A percentile compares a stretch with the other conserved stretches of the same genome.
Conservation (phyloP, 352 stramenopile genomes). For the Phytophthora idaei region DNA sequence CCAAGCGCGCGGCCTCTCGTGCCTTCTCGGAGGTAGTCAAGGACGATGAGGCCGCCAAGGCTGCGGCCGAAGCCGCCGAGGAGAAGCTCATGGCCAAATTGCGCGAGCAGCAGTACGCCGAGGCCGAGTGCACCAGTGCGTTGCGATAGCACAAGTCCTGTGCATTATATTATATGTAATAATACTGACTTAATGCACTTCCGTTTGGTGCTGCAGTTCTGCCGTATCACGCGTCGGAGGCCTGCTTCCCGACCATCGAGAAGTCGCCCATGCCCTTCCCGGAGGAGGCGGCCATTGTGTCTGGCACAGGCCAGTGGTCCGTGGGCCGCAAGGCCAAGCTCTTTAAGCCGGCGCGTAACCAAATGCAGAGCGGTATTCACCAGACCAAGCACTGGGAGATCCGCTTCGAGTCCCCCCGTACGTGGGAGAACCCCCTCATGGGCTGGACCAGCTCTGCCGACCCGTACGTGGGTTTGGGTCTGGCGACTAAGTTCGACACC, state of each 20-base stretch:
- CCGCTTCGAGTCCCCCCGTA: conserved; percentile 70
- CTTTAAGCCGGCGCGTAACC: conserved; percentile 78
- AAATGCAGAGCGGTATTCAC: conserved; percentile 86
- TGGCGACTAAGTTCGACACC: conserved; percentile 90
- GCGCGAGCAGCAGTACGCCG: conserved; percentile 51
- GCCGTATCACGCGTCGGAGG: conserved; percentile 63
- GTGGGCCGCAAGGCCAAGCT: conserved; percentile 71
- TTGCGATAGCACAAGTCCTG: neutral
- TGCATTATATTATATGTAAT: neutral
- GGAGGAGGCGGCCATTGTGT: conserved; percentile 67
- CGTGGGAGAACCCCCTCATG: conserved; percentile 95
- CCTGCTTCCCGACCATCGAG: conserved; percentile 51
- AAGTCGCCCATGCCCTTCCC: conserved; percentile 64
- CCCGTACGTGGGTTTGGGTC: conserved; percentile 78
- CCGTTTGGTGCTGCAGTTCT: conserved; percentile 48
- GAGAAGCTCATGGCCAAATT: conserved; percentile 61
- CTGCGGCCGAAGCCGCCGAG: conserved; percentile 35
- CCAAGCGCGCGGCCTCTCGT: conserved; percentile 26
- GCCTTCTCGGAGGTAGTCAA: conserved; percentile 57
- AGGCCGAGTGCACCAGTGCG: conserved; percentile 62
- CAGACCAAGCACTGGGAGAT: conserved; percentile 89
- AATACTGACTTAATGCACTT: neutral
- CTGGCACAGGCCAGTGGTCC: conserved; percentile 66
- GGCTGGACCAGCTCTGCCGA: conserved; percentile 93
- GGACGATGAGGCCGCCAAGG: conserved; percentile 49